Evolutionary conservation across 192 early-diverging fungal species (phyloP), one percentile per base, ranked within the genome.

Genomic region (Coemansia sp.): DNA sequence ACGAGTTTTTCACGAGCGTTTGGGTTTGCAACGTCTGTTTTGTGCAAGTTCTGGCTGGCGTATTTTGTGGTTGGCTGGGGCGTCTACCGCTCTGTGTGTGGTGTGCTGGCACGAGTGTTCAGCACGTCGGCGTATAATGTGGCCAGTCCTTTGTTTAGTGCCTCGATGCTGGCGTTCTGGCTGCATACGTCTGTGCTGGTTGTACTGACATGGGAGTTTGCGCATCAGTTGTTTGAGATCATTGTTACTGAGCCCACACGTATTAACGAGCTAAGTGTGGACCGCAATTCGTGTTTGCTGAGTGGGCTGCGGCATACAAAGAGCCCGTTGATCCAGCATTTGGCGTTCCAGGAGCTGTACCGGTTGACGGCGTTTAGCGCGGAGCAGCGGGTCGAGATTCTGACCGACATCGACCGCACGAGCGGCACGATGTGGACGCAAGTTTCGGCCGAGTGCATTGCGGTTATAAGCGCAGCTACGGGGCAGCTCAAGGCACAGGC

Each of bases 311-410:
- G 63, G 47, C 58, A 67, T 41, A 39, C 22, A 3, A 41, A 62
- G 12, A 66, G 35, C 45, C 63, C 49, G 57, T 54, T 76, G 39
- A 41, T 82, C 25, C 73, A 76, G 62, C 70, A 76, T 25, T n/a
- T 76, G 60, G 79, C 79, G 0, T 82, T 69, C 43, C 79, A 76
- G 60, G 79, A 82, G 67, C 56, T 82, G 37, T 82, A 82, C 37
- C 66, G 73, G 0, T 43, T 82, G 45, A 19, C 65, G 2, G 63
- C 59, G 39, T 82, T 73, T 19, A 57, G 43, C 23, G n/a, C 67
- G 1, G 70, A 62, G 37, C 73, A 73, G 74, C 70, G 79, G 23
- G 41, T 24, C 22, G 73, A 69, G 49, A 39, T 82, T 5, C 64
- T 73, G 21, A 51, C 62, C 6, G 79, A 82, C 29, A 82, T 82